Base-by-base conservation (phyloP, 2,329 filamentous ascomycete genomes). In the Trichoderma sp. region DNA sequence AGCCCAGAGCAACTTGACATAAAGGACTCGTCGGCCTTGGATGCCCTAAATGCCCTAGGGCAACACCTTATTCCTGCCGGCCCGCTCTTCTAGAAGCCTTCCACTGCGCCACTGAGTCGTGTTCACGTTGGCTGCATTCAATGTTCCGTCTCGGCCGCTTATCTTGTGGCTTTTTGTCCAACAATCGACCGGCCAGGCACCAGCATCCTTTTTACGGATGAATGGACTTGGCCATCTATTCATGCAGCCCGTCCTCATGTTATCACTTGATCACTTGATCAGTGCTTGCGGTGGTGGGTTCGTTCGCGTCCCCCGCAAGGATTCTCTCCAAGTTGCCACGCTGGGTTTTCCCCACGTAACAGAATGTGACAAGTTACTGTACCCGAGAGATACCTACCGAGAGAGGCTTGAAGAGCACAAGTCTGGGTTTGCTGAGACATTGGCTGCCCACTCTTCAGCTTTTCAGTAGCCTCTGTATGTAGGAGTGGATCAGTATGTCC, bases 61-160 rank as follows among this genome's bases (percentile, higher is more conserved):
- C 39, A 24, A 48, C 52, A 48, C 34, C 47, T 62, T 62, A 52
- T 62, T 58, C 24, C 39, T 62, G 39, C 41, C 52, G 52, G 58
- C 47, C 30, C 39, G 39, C 58, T 39, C 58, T 62, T 62, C 58
- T 62, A 62, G 58, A 62, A 62, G 34, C 1, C 45, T 60, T 60
- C 57, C 3, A 24, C 21, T 15, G 45, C 47, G 57, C 30, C 17
- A 39, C 21, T 28, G 7, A 19, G 19, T 45, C 54, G 54, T 39
- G 14, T 43, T 51, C 21, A 34, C 28, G 57, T 60, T 45, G 57
- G 45, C 45, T 24, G 51, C 52, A 47, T 44, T 52, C 47, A 30
- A 7, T 9, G 28, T 30, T 30, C 21, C 21, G 24, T 34, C 34
- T 24, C 58, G 26, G 43, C 44, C 43, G 41, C 54, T 45, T 45